Evolutionary conservation across 2,329 filamentous ascomycete genomes (phyloP).

Genomic region (Fusarium subtropicale): DNA sequence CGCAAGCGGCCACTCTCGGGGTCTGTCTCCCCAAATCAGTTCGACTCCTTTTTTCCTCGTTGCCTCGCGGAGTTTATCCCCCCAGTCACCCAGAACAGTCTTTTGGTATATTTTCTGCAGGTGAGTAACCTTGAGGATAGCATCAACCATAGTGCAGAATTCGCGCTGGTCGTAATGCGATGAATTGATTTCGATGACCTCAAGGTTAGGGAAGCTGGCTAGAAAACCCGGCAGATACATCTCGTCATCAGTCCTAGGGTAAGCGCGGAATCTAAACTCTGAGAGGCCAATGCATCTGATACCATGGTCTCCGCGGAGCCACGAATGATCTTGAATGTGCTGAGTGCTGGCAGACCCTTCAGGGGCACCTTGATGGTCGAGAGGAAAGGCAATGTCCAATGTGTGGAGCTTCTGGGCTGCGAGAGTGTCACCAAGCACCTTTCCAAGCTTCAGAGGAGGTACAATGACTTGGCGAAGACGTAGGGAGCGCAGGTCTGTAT

Average conservation of each 20-base stretch:
- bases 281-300: slow-evolving; percentile 53
- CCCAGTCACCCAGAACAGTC: slow-evolving; percentile 46
- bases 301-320: slow-evolving; percentile 52
- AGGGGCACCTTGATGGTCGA: slow-evolving; percentile 38
- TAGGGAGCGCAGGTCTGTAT: slow-evolving; percentile 46
- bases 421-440: slow-evolving; percentile 46
- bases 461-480: slow-evolving; percentile 46
- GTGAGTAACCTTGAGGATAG: slow-evolving; percentile 49
- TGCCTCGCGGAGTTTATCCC: slow-evolving; percentile 48
- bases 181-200: slow-evolving; percentile 52
- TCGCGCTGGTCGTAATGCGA: slow-evolving; percentile 48
- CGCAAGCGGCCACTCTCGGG: slow-evolving; percentile 49
- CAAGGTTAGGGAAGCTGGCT: slow-evolving; percentile 53
- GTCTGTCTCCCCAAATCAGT: slow-evolving; percentile 48
- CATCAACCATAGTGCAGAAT: slow-evolving; percentile 47
- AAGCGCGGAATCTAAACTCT: slow-evolving; percentile 51
- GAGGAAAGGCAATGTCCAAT: slow-evolving; percentile 54
- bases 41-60: slow-evolving; percentile 44
- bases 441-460: slow-evolving; percentile 41
- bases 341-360: slow-evolving; percentile 45
- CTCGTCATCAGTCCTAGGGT: slow-evolving; percentile 47
- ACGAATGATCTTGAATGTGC: slow-evolving; percentile 50
- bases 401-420: slow-evolving; percentile 48
- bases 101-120: slow-evolving; percentile 52
- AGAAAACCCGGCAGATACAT: slow-evolving; percentile 52